Percentiles rank a stretch among this genome's conserved stretches.
phyloP scores from a whole-genome alignment of 192 early-diverging fungal genomes.

The Coemansia biformis region DNA sequence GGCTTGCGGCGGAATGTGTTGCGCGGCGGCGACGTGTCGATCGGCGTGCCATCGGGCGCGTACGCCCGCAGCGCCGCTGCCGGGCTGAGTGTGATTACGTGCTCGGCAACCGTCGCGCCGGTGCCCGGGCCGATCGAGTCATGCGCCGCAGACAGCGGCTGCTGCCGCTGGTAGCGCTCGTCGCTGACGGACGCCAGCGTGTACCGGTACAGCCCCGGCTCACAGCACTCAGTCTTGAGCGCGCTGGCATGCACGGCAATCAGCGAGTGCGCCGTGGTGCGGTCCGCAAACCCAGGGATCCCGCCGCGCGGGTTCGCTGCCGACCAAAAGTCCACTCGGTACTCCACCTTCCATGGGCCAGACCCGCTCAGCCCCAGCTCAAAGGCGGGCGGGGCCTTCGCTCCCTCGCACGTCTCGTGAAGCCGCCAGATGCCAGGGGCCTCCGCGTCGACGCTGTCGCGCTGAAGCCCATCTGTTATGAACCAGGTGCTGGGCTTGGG shows the following conservation, averaged over 20 bases:
- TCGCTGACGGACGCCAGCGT: constrained; percentile 35
- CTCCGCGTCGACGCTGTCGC: constrained; percentile 1
- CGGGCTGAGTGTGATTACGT: constrained; percentile 22
- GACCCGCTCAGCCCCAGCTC: constrained; percentile 38
- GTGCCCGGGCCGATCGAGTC: constrained; percentile 6
- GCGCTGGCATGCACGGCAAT: constrained; percentile 34
- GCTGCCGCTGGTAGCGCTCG: constrained; percentile 35
- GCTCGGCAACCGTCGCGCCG: constrained; percentile 27
- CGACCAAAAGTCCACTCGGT: constrained; percentile 40
- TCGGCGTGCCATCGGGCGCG: constrained; percentile 26
- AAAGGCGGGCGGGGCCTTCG: constrained; percentile 8
- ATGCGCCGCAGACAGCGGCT: constrained; percentile 9
- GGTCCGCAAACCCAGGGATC: constrained; percentile 18
- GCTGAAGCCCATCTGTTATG: constrained; percentile 11
- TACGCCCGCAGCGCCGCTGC: constrained; percentile 38
- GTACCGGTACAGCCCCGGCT: constrained; percentile 43
- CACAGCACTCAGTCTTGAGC: constrained; percentile 30
- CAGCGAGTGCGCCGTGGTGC: constrained; percentile 20
- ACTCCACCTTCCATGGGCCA: constrained; percentile 44
- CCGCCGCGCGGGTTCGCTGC: constrained; percentile 15
- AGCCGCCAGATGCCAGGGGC: constrained; percentile 13
- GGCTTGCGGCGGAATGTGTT: constrained; percentile 13
- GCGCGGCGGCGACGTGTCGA: constrained; percentile 9
- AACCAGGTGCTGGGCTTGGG: constrained; percentile 43
- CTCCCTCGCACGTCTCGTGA: constrained; percentile 22